These are phyloP conservation scores for Stentor coeruleus DNA, from an alignment of 73 alveolate species.

Conservation along the genomic window DNA sequence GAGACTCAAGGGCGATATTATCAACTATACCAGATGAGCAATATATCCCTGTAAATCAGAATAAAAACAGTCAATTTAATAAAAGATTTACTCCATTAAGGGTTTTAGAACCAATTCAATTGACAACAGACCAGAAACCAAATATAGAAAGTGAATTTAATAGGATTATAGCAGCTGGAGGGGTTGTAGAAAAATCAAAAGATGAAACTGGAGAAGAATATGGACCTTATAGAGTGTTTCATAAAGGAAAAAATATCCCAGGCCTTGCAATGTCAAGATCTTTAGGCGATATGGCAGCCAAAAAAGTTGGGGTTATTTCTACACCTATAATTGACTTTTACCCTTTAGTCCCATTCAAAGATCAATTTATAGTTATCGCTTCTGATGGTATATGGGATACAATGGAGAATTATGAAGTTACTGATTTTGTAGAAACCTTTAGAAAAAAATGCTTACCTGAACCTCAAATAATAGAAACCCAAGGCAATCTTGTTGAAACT, in stretches of 20 bases:
- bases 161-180: neutral
- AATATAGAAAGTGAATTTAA: neutral
- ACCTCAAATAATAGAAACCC: neutral
- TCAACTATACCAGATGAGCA: neutral
- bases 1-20: neutral
- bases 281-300: constrained; percentile 92
- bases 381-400: constrained; percentile 8
- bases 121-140: constrained; percentile 22
- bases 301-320: constrained; percentile 79
- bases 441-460: neutral
- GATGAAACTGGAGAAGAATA: constrained; percentile 55
- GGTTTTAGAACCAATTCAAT: neutral
- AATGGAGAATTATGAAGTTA: constrained; percentile 11
- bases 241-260: constrained; percentile 65
- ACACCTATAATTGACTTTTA: neutral
- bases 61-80: neutral
- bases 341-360: neutral
- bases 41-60: neutral
- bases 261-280: constrained; percentile 98
- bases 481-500: neutral
- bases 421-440: constrained; percentile 13
- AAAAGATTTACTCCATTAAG: neutral
- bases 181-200: neutral
- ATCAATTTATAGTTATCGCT: constrained; percentile 13
- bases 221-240: constrained; percentile 84